Evolutionary conservation across 257 asterid species (phyloP), one percentile per base, ranked within the genome.

Genomic region (Eucommia ulmoides): DNA sequence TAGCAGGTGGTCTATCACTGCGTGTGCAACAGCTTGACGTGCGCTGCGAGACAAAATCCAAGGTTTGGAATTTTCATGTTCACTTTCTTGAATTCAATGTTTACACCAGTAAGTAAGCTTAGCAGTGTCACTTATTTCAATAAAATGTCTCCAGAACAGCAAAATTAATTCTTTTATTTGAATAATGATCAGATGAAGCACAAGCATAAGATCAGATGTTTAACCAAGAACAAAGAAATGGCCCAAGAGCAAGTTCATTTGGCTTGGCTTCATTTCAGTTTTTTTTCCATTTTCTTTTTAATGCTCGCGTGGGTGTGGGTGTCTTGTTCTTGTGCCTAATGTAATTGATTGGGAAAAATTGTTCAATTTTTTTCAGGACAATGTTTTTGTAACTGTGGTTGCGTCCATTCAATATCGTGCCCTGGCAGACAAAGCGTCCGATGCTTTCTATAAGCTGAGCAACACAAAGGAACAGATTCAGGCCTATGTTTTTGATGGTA

Each of bases 371-470:
- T 11, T 65, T 48, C 80, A 81, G 93, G 95, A 85, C 50, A 85
- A 82, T 57, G 95, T 85, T 15, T 85, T 85, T 59, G 92, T 85
- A 18, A 85, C 66, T 52, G 93, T 85, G 33, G 93, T 82, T 62
- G 95, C 93, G 56, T 85, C 95, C 11, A 64, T 82, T 50, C 96
- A 85, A 54, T 85, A 82, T 63, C 77, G 92, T 22, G 88, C 96
- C 15, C 55, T 79, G 61, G 73, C 83, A 3, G 77, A 73, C 11
- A 85, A 75, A 46, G 94, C 96, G 47, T 23, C 76, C 47, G 94
- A 85, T 55, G 96, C 96, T 18, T 85, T 82, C 61, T 85, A 85
- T 67, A 82, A 65, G 74, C 96, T 85, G 10, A 70, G 77, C 51
- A 85, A 85, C 69, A 79, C 94, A 15, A 76, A 80, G 66, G 67